These are phyloP conservation scores for Tetrapisispora taiwanensis DNA, from an alignment of 805 yeast genomes.

Conservation along the genomic window DNA sequence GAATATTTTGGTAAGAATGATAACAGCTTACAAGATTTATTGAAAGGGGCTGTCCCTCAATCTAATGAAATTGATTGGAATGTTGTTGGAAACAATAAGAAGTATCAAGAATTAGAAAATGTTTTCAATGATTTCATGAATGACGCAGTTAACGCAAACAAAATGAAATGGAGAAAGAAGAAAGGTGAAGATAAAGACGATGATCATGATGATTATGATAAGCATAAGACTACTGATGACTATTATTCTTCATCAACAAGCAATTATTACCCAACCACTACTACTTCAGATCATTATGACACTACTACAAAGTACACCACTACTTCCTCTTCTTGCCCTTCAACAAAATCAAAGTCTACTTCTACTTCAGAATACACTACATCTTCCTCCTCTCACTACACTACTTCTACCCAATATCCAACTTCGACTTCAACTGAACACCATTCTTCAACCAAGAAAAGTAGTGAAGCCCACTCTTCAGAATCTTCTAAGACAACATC, in stretches of 20 bases:
- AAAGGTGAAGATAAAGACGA: constrained; percentile 1
- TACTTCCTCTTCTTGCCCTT: not conserved
- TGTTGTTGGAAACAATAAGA: constrained; percentile 6
- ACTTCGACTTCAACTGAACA: not conserved
- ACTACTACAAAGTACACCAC: not conserved
- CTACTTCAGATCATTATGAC: not conserved
- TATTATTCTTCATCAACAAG: not conserved
- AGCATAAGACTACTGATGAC: too few species aligned
- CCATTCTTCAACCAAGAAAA: not conserved
- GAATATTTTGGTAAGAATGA: constrained; percentile 11
- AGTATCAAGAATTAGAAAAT: constrained; percentile 7
- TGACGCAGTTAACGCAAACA: constrained; percentile 1
- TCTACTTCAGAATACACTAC: not conserved
- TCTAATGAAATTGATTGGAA: constrained; percentile 5
- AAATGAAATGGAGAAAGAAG: constrained; percentile 1
- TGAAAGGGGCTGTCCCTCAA: not conserved
- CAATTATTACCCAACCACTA: not conserved
- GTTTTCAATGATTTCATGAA: constrained; percentile 6
- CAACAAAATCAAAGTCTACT: not conserved
- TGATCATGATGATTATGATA: constrained; percentile 1
- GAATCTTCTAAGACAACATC: not conserved
- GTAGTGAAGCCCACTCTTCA: not conserved
- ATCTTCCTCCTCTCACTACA: not conserved
- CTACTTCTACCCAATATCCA: not conserved
- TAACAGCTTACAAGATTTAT: not conserved